phyloP scores from a whole-genome alignment of 2,329 filamentous ascomycete species.

The Teratosphaeria zuluensis region DNA sequence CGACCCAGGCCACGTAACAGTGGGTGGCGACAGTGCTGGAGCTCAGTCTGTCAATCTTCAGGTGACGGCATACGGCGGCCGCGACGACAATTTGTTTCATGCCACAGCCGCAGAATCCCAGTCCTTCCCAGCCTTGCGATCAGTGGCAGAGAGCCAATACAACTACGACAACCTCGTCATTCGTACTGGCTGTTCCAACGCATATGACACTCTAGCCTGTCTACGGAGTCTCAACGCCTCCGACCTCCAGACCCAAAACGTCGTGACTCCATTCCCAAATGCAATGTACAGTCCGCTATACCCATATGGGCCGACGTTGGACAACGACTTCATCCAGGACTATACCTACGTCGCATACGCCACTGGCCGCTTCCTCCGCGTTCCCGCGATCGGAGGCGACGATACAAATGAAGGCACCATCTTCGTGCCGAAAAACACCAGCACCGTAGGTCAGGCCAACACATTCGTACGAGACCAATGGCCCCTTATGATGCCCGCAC shows the following conservation, averaged over 20 bases:
- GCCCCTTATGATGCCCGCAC: conserved; percentile 41
- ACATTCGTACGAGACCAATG: conserved; percentile 51
- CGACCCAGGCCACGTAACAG: conserved; percentile 55
- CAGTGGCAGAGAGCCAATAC: conserved; percentile 38
- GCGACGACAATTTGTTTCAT: conserved; percentile 41
- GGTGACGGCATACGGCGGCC: conserved; percentile 45
- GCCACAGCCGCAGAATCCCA: conserved; percentile 47
- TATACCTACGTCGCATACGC: conserved; percentile 41
- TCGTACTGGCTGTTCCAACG: conserved; percentile 37
- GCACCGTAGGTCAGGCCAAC: conserved; percentile 40
- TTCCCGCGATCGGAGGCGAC: conserved; percentile 47
- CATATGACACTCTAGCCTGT: conserved; percentile 37
- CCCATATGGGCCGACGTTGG: conserved; percentile 43
- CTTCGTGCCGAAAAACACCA: conserved; percentile 45
- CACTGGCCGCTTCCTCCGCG: conserved; percentile 39
- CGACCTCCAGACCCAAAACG: conserved; percentile 37
- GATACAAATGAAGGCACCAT: conserved; percentile 56
- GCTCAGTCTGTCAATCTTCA: conserved; percentile 57
- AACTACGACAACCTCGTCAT: conserved; percentile 41
- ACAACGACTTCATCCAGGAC: conserved; percentile 42
- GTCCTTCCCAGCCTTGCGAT: conserved; percentile 42
- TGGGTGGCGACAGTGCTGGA: conserved; percentile 61
- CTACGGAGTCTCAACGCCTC: conserved; percentile 37
- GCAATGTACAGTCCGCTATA: conserved; percentile 36
- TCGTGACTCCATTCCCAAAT: conserved; percentile 37